phyloP scores from a whole-genome alignment of 345 rosid species.

The Populus pruinosa region DNA sequence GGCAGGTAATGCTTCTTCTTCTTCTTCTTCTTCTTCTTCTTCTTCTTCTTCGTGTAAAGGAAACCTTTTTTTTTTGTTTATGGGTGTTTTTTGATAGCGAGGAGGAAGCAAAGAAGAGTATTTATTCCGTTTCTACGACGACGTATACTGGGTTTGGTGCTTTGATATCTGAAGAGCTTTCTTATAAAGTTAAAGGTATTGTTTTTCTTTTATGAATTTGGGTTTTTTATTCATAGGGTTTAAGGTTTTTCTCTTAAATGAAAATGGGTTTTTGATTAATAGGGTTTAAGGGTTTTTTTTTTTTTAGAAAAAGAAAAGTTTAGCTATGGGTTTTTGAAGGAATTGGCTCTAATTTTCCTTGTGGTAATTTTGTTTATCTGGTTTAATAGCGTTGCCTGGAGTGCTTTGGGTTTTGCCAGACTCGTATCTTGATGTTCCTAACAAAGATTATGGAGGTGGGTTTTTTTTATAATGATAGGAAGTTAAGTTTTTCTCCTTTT shows the following conservation, averaged over 20 bases:
- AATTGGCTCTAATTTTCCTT: neutral
- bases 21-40: neutral
- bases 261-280: neutral
- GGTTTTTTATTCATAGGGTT: neutral
- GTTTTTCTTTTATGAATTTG: neutral
- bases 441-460: constrained; percentile 96
- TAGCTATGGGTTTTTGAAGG: neutral
- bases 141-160: constrained; percentile 95
- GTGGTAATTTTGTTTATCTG: constrained; percentile 8
- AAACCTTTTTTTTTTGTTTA: neutral
- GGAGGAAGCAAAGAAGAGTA: constrained; percentile 97
- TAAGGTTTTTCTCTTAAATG: neutral
- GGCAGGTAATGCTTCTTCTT: constrained; percentile 46
- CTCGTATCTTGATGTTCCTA: constrained; percentile 93
- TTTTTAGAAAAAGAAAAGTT: neutral
- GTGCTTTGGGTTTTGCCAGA: constrained; percentile 97
- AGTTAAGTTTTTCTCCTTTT: neutral
- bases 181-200: constrained; percentile 84
- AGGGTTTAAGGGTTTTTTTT: constrained; percentile 2
- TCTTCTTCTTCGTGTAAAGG: too few relatives aligned
- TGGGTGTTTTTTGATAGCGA: constrained; percentile 43
- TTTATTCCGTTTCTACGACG: constrained; percentile 83
- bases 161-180: constrained; percentile 88
- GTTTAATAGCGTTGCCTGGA: constrained; percentile 61
- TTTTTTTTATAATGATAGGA: neutral